A percentile compares a stretch with the other conserved stretches of the same genome.
phyloP scores from a whole-genome alignment of 176 grass and related monocot species.

The Musa acuminata region DNA sequence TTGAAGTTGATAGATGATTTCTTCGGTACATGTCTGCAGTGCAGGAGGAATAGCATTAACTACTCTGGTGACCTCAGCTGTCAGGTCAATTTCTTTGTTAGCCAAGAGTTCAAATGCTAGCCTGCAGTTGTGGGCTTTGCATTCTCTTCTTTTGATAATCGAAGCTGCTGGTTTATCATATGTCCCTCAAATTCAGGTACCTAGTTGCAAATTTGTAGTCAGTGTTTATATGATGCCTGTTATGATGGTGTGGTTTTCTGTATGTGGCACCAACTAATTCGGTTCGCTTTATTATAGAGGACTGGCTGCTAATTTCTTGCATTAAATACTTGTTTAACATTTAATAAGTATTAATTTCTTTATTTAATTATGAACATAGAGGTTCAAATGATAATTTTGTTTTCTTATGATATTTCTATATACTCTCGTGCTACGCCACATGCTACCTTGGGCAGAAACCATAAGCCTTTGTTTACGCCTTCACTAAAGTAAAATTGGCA shows the following conservation, averaged over 20 bases:
- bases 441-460: too few relatives aligned
- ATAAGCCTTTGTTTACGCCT: too few relatives aligned
- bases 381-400: too few relatives aligned
- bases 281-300: background rate
- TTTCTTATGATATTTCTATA: too few relatives aligned
- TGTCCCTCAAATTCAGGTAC: conserved; percentile 90
- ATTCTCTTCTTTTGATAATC: conserved; percentile 96
- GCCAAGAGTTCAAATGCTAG: conserved; percentile 73
- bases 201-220: conserved; percentile 3
- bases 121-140: conserved; percentile 90
- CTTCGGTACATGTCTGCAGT: conserved; percentile 30
- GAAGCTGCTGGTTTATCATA: conserved; percentile 98
- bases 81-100: conserved; percentile 67
- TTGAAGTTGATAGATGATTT: background rate
- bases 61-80: conserved; percentile 74
- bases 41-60: conserved; percentile 94
- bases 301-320: background rate
- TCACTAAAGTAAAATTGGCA: too few relatives aligned
- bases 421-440: too few relatives aligned
- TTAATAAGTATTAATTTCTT: background rate
- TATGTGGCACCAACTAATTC: background rate
- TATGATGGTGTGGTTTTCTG: background rate
- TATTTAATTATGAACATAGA: too few relatives aligned
- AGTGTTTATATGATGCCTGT: conserved; percentile 1
- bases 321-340: background rate